A percentile compares a stretch with the other conserved stretches of the same genome.
These are phyloP conservation scores for Colletotrichum tabaci DNA, from an alignment of 2,329 filamentous ascomycete genomes.

Conservation along the genomic window DNA sequence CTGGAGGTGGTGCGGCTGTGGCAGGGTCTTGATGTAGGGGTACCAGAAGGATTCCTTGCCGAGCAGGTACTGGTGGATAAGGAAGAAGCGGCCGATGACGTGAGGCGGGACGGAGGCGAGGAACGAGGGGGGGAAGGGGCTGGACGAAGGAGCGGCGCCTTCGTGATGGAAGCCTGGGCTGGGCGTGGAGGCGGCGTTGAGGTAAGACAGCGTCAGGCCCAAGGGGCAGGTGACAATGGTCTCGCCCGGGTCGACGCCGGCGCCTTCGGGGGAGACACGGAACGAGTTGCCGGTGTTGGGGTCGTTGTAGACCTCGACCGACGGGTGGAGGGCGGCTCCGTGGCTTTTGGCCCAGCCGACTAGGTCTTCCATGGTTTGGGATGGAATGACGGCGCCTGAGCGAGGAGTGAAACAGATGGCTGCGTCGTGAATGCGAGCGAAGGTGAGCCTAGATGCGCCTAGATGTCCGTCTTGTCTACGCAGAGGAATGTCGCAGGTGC, in stretches of 20 bases:
- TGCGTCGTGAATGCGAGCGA: constrained; percentile 6
- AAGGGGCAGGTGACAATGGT: constrained; percentile 67
- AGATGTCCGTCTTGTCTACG: background rate
- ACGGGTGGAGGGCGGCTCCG: constrained; percentile 64
- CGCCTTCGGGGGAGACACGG: constrained; percentile 58
- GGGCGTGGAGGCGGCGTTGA: constrained; percentile 63
- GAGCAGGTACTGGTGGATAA: constrained; percentile 77
- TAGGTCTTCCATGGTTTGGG: constrained; percentile 49
- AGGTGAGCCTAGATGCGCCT: background rate
- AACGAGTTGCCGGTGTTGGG: constrained; percentile 68
- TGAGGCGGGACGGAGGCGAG: constrained; percentile 67
- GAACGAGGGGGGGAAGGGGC: constrained; percentile 64
- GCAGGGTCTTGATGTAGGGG: constrained; percentile 77
- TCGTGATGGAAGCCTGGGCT: constrained; percentile 42
- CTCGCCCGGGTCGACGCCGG: constrained; percentile 54
- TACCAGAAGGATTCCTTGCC: constrained; percentile 75
- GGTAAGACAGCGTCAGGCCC: constrained; percentile 70
- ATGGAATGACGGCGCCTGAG: background rate
- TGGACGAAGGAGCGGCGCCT: constrained; percentile 37
- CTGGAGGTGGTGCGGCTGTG: constrained; percentile 68
- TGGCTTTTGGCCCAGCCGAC: constrained; percentile 64
- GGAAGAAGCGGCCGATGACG: constrained; percentile 76
- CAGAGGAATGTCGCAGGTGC: constrained; percentile 13
- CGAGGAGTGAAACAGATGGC: too few relatives aligned
- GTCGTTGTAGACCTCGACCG: constrained; percentile 68